These are phyloP conservation scores for Cyberlindnera mississippiensis DNA, from an alignment of 805 yeast genomes.

Conservation along the genomic window DNA sequence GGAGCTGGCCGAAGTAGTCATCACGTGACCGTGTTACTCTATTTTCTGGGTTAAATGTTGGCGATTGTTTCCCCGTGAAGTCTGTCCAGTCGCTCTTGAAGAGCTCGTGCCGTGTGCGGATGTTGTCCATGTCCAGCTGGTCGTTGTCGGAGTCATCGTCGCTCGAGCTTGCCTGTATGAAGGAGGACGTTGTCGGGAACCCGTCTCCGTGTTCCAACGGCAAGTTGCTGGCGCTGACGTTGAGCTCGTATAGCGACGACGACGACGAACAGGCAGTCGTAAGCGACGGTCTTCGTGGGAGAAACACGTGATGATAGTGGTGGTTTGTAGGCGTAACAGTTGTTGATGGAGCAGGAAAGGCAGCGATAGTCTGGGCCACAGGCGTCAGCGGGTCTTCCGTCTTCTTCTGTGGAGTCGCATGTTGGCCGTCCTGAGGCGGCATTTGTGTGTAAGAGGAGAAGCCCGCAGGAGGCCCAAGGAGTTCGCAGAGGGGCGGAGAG, in stretches of 20 bases:
- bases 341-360: slow-evolving; percentile 2
- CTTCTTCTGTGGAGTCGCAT: slow-evolving; percentile 6
- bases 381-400: slow-evolving; percentile 13
- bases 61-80: slow-evolving; percentile 12
- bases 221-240: slow-evolving; percentile 8
- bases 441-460: no score
- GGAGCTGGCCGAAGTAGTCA: slow-evolving; percentile 3
- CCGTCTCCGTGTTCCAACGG: slow-evolving; percentile 2
- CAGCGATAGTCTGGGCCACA: slow-evolving; percentile 6
- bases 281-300: slow-evolving; percentile 13
- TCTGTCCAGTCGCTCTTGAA: slow-evolving; percentile 11
- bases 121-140: slow-evolving; percentile 6
- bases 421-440: no score
- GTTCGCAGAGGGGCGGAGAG: no score
- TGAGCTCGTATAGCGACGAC: slow-evolving; percentile 18
- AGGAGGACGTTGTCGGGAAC: slow-evolving; percentile 4
- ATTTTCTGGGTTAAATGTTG: slow-evolving; percentile 16
- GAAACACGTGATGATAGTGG: background rate
- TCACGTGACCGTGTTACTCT: slow-evolving; percentile 1
- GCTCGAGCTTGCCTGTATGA: slow-evolving; percentile 7
- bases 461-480: no score
- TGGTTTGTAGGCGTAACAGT: background rate
- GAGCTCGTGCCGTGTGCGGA: slow-evolving; percentile 10
- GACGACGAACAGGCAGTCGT: slow-evolving; percentile 14
- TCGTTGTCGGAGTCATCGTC: slow-evolving; percentile 18